Conservation (phyloP, 768 basidiomycete species). For the Phanerochaete carnosa region DNA sequence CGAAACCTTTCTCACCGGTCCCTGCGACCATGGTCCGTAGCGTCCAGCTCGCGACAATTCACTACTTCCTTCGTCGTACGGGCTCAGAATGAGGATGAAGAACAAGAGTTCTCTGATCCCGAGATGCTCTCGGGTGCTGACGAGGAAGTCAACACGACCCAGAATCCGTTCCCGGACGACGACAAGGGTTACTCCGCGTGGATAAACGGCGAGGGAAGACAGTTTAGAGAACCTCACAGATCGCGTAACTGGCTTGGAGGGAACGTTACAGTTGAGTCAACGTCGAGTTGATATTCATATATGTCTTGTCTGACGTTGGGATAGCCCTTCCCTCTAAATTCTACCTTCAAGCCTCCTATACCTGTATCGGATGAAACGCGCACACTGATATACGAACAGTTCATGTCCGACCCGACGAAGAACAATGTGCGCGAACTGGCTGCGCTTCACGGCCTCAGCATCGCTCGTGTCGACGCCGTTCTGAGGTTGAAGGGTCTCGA, state of each 20-base stretch:
- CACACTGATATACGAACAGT: slow-evolving; percentile 54
- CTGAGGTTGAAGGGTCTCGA: slow-evolving; percentile 81
- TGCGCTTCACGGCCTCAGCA: slow-evolving; percentile 57
- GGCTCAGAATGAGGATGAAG: slow-evolving; percentile 9
- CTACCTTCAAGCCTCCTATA: slow-evolving; percentile 74
- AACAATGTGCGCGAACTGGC: slow-evolving; percentile 62
- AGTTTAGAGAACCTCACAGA: slow-evolving; percentile 39
- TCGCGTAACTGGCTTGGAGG: slow-evolving; percentile 64
- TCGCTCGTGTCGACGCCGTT: slow-evolving; percentile 82
- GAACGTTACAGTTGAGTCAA: slow-evolving; percentile 40
- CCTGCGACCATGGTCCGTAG: slow-evolving; percentile 8
- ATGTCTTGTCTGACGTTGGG: slow-evolving; percentile 19
- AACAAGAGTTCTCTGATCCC: slow-evolving; percentile 17
- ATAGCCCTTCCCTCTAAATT: slow-evolving; percentile 86
- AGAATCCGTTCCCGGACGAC: slow-evolving; percentile 7
- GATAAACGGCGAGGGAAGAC: slow-evolving; percentile 36
- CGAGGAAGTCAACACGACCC: background rate
- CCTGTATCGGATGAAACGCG: slow-evolving; percentile 67
- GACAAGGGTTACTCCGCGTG: slow-evolving; percentile 30
- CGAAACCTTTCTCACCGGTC: slow-evolving; percentile 17
- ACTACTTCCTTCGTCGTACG: slow-evolving; percentile 9
- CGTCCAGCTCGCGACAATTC: slow-evolving; percentile 7
- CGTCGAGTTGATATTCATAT: slow-evolving; percentile 13
- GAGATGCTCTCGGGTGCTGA: slow-evolving; percentile 16
- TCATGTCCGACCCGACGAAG: slow-evolving; percentile 51